Conservation (phyloP, 2,329 filamentous ascomycete species). For the Shiraia sp. region DNA sequence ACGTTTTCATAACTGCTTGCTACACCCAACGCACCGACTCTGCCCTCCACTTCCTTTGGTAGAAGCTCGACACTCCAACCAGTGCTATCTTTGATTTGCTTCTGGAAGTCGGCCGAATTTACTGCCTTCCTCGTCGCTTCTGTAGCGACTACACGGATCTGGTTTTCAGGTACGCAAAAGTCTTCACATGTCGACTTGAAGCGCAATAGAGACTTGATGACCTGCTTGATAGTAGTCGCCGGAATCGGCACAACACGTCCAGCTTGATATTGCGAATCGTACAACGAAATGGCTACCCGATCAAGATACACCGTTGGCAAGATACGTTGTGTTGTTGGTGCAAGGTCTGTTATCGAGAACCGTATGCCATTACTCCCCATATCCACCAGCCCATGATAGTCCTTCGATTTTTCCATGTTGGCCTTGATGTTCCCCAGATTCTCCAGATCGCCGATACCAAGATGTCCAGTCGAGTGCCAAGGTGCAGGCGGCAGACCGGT, state of each 20-base stretch:
- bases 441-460: constrained; percentile 18
- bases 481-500: constrained; percentile 12
- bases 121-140: constrained; percentile 82
- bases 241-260: constrained; percentile 57
- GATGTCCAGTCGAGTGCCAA: constrained; percentile 17
- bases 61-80: constrained; percentile 74
- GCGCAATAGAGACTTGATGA: constrained; percentile 67
- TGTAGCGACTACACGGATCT: constrained; percentile 79
- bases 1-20: constrained; percentile 72
- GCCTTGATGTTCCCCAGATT: constrained; percentile 16
- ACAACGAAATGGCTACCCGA: constrained; percentile 80
- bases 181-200: constrained; percentile 73
- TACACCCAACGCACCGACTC: constrained; percentile 81
- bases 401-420: constrained; percentile 17
- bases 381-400: constrained; percentile 41
- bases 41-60: constrained; percentile 77
- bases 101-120: constrained; percentile 72
- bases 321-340: constrained; percentile 70
- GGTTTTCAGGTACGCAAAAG: constrained; percentile 66
- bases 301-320: constrained; percentile 78
- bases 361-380: constrained; percentile 79
- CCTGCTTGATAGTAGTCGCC: constrained; percentile 63
- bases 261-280: constrained; percentile 70
- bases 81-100: constrained; percentile 64
- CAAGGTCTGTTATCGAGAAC: constrained; percentile 85